Conservation (phyloP, 305 asterid genomes). For the Coffea humblotiana region DNA sequence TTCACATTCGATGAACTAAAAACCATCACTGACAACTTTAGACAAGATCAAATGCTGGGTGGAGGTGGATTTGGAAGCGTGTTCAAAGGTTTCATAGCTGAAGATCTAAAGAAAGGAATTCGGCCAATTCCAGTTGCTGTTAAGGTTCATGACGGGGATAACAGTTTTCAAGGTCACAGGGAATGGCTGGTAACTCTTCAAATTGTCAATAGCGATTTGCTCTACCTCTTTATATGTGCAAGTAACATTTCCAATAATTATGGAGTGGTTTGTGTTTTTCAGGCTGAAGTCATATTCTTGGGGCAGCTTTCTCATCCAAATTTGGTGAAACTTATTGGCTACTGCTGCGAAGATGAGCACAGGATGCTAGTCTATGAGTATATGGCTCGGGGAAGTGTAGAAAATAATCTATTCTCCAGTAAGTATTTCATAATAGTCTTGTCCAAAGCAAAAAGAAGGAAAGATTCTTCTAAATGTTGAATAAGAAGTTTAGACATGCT, state of each 20-base stretch:
- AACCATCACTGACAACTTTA: conserved; percentile 69
- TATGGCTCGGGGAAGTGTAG: conserved; percentile 84
- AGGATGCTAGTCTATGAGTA: conserved; percentile 79
- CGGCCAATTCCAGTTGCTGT: conserved; percentile 67
- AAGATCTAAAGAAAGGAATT: conserved; percentile 41
- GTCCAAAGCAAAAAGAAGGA: not conserved
- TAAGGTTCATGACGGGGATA: conserved; percentile 92
- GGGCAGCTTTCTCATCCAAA: conserved; percentile 96
- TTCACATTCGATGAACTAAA: conserved; percentile 74
- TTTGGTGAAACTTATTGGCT: conserved; percentile 81
- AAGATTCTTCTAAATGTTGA: not conserved
- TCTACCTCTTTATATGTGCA: not conserved
- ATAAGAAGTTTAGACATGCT: not conserved
- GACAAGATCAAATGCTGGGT: conserved; percentile 89
- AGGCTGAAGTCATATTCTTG: conserved; percentile 90
- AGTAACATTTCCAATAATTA: not conserved
- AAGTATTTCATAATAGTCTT: conserved; percentile 23
- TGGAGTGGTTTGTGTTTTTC: conserved; percentile 12
- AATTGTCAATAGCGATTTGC: not conserved
- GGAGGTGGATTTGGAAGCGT: conserved; percentile 97
- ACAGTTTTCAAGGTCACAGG: conserved; percentile 91
- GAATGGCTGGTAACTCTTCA: conserved; percentile 80
- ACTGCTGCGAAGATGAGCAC: conserved; percentile 82
- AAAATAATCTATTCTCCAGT: conserved; percentile 82
- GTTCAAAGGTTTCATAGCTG: conserved; percentile 69